Percentiles rank a stretch among this genome's conserved stretches.
These are phyloP conservation scores for Alloteropsis angusta DNA, from an alignment of 202 grass and related monocot genomes.

Conservation along the genomic window DNA sequence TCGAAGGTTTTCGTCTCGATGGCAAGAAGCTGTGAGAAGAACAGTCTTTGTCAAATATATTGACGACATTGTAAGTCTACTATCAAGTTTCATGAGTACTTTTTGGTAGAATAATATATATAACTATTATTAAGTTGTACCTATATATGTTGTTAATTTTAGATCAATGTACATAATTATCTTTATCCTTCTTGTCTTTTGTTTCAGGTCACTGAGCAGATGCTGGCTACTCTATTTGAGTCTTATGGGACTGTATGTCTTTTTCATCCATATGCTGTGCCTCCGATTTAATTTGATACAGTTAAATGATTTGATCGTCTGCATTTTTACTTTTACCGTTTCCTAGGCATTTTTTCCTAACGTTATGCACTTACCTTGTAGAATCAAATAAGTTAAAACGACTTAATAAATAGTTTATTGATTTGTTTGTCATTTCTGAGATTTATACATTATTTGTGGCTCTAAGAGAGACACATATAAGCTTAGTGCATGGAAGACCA, in stretches of 20 bases:
- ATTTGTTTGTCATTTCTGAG: too few relatives aligned
- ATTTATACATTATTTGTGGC: too few relatives aligned
- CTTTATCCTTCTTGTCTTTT: not conserved
- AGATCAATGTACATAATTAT: not conserved
- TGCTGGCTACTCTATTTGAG: constrained; percentile 23
- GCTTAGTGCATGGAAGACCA: not conserved
- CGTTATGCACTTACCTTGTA: not conserved
- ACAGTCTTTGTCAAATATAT: constrained; percentile 55
- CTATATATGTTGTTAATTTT: not conserved
- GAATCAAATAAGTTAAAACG: not conserved
- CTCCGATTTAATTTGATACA: not conserved
- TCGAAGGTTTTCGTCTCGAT: not conserved
- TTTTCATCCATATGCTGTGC: not conserved
- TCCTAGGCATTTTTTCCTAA: not conserved
- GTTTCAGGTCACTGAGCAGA: constrained; percentile 46
- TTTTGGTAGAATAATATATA: not conserved
- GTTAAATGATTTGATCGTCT: not conserved
- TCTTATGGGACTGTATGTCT: constrained; percentile 36
- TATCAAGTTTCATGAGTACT: not conserved
- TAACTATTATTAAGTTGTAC: not conserved
- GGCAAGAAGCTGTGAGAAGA: constrained; percentile 30
- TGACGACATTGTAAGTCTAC: constrained; percentile 33
- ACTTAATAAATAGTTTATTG: not conserved
- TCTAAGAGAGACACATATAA: too few relatives aligned
- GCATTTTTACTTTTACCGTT: not conserved